Evolutionary conservation across 2,329 filamentous ascomycete genomes (phyloP).

Genomic region (Sordariomycetes sp.): DNA sequence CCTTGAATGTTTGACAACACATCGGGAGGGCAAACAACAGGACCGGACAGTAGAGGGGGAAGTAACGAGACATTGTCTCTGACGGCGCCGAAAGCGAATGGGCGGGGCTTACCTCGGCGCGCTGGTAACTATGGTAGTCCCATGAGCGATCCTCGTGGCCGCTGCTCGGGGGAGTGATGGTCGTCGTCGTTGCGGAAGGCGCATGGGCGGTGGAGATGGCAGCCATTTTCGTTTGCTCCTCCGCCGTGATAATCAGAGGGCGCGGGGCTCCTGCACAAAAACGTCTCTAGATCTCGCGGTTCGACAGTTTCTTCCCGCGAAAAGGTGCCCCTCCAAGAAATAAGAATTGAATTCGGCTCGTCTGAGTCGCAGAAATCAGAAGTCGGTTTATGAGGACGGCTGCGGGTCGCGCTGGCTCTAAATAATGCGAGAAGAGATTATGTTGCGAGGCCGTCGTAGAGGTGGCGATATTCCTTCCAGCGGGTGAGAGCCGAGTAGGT

Average conservation of each 20-base stretch:
- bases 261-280: neutral
- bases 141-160: slow-evolving; percentile 36
- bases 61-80: neutral
- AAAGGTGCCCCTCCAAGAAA: neutral
- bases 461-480: neutral
- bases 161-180: slow-evolving; percentile 37
- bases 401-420: neutral
- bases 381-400: neutral
- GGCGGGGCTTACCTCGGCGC: slow-evolving; percentile 23
- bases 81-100: neutral
- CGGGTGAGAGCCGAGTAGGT: neutral
- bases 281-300: neutral
- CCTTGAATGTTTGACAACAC: neutral
- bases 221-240: slow-evolving; percentile 28
- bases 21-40: neutral
- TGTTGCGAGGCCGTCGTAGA: neutral
- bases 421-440: neutral
- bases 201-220: slow-evolving; percentile 35
- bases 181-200: slow-evolving; percentile 12
- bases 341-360: neutral
- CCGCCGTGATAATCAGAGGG: neutral
- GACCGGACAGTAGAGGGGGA: neutral
- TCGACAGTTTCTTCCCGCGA: neutral
- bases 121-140: slow-evolving; percentile 21
- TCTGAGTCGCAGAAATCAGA: neutral